These are phyloP conservation scores for Lactifluus hygrophoroides DNA, from an alignment of 768 basidiomycete genomes.

Conservation along the genomic window DNA sequence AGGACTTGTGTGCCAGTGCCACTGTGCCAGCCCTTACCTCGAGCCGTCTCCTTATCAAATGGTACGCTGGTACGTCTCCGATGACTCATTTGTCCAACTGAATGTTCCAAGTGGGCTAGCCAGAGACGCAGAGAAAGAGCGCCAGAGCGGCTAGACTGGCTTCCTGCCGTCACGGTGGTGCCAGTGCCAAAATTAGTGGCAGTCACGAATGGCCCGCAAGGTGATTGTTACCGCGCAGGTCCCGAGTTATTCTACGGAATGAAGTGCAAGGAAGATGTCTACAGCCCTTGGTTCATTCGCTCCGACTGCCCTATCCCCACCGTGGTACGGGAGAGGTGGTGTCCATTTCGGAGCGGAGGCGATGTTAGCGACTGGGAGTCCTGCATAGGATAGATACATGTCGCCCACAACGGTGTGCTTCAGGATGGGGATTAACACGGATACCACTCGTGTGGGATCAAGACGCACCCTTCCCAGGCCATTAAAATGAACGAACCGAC, in stretches of 20 bases:
- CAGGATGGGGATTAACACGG: not conserved
- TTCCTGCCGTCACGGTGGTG: no score
- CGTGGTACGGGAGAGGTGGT: not conserved
- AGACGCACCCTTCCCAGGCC: no score
- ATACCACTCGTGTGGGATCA: no score
- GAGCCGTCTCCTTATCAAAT: not conserved
- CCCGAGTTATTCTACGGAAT: not conserved
- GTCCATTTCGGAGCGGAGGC: not conserved
- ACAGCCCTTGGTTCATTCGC: not conserved
- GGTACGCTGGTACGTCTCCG: no score
- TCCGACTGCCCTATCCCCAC: not conserved
- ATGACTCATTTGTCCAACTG: not conserved
- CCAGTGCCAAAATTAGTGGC: no score
- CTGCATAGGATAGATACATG: not conserved
- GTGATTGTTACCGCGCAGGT: not conserved
- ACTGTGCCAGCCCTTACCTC: not conserved
- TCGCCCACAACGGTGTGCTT: not conserved
- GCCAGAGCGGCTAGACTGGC: no score
- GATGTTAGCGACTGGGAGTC: not conserved
- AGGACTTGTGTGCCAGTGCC: no score
- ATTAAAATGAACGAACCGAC: not conserved
- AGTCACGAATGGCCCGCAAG: no score
- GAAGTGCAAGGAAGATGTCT: not conserved
- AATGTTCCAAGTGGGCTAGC: not conserved
- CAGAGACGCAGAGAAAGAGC: no score